Evolutionary conservation across 1,139 yeast genomes (phyloP).

Genomic region (Debaryomyces singareniensis): DNA sequence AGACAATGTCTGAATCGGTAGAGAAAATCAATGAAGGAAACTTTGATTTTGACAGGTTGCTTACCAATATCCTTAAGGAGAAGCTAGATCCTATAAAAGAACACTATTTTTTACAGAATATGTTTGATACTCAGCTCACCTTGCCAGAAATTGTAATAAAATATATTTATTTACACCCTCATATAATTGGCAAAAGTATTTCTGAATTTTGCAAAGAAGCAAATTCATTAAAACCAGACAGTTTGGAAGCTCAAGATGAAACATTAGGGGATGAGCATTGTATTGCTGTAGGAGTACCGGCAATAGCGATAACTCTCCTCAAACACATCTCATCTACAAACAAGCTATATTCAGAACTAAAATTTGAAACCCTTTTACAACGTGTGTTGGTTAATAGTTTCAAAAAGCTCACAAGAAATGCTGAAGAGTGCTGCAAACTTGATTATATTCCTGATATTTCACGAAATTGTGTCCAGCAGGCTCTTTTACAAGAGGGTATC

Average conservation of each 20-base stretch:
- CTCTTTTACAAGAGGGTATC: not conserved
- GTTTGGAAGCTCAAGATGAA: not conserved
- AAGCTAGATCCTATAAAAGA: conserved; percentile 3
- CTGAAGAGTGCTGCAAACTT: not conserved
- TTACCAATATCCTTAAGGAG: conserved; percentile 6
- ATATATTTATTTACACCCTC: conserved; percentile 3
- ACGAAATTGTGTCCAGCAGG: too few species aligned
- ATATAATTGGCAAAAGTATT: conserved; percentile 5
- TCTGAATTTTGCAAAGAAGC: conserved; percentile 3
- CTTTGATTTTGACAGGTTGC: conserved; percentile 12
- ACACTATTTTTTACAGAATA: conserved; percentile 4
- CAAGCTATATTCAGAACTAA: not conserved
- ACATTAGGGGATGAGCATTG: not conserved
- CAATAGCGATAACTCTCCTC: not conserved
- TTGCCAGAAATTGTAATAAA: conserved; percentile 3
- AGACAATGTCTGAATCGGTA: conserved; percentile 25
- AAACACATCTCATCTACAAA: not conserved
- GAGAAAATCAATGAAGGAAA: conserved; percentile 18
- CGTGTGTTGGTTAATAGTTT: not conserved
- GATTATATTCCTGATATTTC: not conserved
- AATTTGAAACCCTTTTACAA: not conserved
- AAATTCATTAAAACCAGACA: too few species aligned
- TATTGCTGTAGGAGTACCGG: conserved; percentile 1
- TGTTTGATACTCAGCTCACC: conserved; percentile 5
- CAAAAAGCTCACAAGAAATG: not conserved